These are phyloP conservation scores for Zarea fungicola DNA, from an alignment of 2,329 filamentous ascomycete genomes.

Conservation along the genomic window DNA sequence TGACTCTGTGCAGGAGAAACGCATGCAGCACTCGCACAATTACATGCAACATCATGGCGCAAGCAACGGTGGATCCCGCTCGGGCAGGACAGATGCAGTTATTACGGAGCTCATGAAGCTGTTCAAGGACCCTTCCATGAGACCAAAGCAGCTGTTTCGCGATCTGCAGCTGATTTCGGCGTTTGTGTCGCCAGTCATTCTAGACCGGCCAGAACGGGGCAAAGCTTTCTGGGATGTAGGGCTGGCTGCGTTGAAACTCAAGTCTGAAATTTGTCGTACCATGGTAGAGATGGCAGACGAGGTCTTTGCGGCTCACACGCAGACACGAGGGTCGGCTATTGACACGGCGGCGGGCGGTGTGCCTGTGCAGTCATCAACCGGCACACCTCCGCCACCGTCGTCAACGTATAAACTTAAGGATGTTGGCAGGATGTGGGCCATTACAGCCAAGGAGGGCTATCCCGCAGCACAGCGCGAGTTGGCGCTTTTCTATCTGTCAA, in stretches of 20 bases:
- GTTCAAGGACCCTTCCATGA: slow-evolving; percentile 61
- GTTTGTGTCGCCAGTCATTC: slow-evolving; percentile 54
- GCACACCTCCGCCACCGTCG: slow-evolving; percentile 43
- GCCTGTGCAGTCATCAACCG: slow-evolving; percentile 30
- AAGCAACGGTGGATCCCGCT: not conserved
- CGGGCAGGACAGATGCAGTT: slow-evolving; percentile 50
- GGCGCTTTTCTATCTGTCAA: slow-evolving; percentile 86
- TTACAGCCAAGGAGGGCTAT: slow-evolving; percentile 83
- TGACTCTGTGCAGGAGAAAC: slow-evolving; percentile 63
- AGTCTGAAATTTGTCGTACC: slow-evolving; percentile 78
- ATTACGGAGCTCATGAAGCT: slow-evolving; percentile 62
- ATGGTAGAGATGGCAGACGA: slow-evolving; percentile 61
- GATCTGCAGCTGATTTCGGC: slow-evolving; percentile 71
- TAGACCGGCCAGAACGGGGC: slow-evolving; percentile 58
- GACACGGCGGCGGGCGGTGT: slow-evolving; percentile 25
- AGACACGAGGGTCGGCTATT: slow-evolving; percentile 47
- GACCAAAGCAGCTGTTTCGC: slow-evolving; percentile 76
- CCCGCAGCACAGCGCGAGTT: slow-evolving; percentile 87
- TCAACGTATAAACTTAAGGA: slow-evolving; percentile 69
- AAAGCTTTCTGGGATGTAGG: slow-evolving; percentile 91
- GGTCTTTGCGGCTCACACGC: slow-evolving; percentile 56
- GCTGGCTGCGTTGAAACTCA: slow-evolving; percentile 80
- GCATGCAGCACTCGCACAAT: slow-evolving; percentile 41
- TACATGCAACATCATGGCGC: not conserved
- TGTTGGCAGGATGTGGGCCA: slow-evolving; percentile 83